A percentile compares a stretch with the other conserved stretches of the same genome.
These are phyloP conservation scores for Russula griseocarnosa DNA, from an alignment of 768 basidiomycete species.

Conservation along the genomic window DNA sequence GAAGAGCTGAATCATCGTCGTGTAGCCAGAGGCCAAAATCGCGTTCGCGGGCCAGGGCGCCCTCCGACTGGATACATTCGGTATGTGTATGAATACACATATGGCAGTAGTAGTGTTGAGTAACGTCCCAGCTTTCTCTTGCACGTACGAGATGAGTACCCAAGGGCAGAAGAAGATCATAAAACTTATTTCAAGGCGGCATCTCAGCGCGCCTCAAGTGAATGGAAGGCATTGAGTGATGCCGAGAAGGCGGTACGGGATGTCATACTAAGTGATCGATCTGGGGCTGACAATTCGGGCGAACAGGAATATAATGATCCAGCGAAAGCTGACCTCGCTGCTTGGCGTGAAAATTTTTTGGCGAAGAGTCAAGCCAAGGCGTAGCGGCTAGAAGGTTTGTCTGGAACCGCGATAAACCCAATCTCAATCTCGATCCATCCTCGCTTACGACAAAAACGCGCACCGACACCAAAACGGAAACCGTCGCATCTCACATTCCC, in stretches of 20 bases:
- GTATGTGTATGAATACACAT: conserved; percentile 1
- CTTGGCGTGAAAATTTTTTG: conserved; percentile 15
- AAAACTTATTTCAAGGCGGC: background rate
- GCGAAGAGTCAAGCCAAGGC: background rate
- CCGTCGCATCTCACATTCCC: conserved; percentile 46
- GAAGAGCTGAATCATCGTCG: conserved; percentile 22
- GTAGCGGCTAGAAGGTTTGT: background rate
- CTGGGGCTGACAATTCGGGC: background rate
- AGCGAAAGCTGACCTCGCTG: conserved; percentile 1
- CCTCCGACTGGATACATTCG: background rate
- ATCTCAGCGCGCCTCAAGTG: background rate
- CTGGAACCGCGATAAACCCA: background rate
- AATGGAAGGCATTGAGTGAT: conserved; percentile 21
- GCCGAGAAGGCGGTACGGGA: conserved; percentile 28
- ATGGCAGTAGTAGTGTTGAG: background rate
- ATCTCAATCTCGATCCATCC: background rate
- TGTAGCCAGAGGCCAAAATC: background rate
- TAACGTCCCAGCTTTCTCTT: background rate
- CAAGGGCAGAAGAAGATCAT: background rate
- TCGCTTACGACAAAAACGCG: conserved; percentile 34
- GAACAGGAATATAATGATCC: conserved; percentile 13
- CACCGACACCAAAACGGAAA: too few species aligned
- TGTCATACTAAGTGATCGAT: background rate
- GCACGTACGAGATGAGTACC: background rate
- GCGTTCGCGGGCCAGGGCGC: background rate